These are phyloP conservation scores for Plasmodium inui DNA, from an alignment of 169 alveolate species.

Conservation along the genomic window DNA sequence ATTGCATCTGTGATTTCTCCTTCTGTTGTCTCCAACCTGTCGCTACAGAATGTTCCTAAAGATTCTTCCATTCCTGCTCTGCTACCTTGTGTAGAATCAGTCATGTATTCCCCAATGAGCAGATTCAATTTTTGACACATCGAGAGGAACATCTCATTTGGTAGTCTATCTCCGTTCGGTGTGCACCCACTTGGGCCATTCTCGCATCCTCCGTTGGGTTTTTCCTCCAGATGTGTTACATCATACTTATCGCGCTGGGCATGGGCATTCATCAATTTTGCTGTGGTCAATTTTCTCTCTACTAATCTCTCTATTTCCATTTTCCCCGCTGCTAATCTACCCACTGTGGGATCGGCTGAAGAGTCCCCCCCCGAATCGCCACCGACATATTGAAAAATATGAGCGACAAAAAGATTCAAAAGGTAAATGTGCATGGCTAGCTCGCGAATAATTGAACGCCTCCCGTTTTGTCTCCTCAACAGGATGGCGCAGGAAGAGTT, in stretches of 20 bases:
- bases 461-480: slow-evolving; percentile 1
- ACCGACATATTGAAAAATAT: neutral
- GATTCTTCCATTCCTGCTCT: neutral
- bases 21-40: neutral
- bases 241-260: neutral
- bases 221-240: neutral
- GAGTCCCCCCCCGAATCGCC: neutral
- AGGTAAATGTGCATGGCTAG: slow-evolving; percentile 34
- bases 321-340: neutral
- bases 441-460: neutral
- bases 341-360: neutral
- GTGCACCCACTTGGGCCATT: neutral
- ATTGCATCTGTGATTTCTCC: neutral
- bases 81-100: neutral
- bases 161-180: neutral
- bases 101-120: neutral
- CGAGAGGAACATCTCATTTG: neutral
- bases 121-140: neutral
- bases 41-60: neutral
- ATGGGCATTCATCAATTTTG: neutral
- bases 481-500: neutral
- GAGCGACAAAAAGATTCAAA: slow-evolving; percentile 6
- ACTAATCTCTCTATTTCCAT: neutral
- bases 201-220: neutral
- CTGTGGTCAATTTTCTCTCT: neutral